Percentiles rank a stretch among this genome's conserved stretches.
Conservation (phyloP, 441 rosid species). For the Monsonia emarginata region DNA sequence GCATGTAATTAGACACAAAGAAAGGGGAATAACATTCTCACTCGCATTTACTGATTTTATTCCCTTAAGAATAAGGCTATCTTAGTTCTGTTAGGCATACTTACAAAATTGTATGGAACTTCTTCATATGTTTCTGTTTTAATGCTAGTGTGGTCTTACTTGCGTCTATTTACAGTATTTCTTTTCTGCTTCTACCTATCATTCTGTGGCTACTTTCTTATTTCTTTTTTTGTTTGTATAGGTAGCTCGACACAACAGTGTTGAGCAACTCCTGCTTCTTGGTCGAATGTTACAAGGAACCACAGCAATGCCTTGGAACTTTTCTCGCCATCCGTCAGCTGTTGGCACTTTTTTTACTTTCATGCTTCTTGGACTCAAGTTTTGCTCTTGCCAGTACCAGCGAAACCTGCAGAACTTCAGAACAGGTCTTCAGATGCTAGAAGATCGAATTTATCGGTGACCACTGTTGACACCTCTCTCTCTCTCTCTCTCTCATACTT, state of each 20-base stretch:
- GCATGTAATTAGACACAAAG: conserved; percentile 1
- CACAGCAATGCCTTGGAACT: conserved; percentile 73
- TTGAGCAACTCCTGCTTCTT: conserved; percentile 88
- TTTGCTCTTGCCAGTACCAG: conserved; percentile 75
- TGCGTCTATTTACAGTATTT: not conserved
- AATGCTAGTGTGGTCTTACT: not conserved
- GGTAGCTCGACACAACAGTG: conserved; percentile 86
- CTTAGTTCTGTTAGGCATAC: conserved; percentile 1
- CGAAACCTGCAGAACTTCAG: conserved; percentile 78
- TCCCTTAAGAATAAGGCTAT: not conserved
- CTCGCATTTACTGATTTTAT: not conserved
- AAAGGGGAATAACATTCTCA: not conserved
- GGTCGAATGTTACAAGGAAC: conserved; percentile 92
- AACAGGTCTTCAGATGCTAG: conserved; percentile 79
- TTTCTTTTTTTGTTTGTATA: conserved; percentile 26
- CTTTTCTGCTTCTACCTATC: conserved; percentile 13
- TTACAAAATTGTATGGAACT: not conserved
- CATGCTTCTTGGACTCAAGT: conserved; percentile 96
- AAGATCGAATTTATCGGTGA: conserved; percentile 90
- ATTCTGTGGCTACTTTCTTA: conserved; percentile 8
- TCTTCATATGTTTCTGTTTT: conserved; percentile 3
- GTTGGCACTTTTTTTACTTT: conserved; percentile 88
- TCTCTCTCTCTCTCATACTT: conserved; percentile 15
- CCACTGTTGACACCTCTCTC: conserved; percentile 14
- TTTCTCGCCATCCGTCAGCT: conserved; percentile 94